Percentiles rank a stretch among this genome's conserved stretches.
Conservation (phyloP, 805 yeast species). For the Grigorovia jiainica region DNA sequence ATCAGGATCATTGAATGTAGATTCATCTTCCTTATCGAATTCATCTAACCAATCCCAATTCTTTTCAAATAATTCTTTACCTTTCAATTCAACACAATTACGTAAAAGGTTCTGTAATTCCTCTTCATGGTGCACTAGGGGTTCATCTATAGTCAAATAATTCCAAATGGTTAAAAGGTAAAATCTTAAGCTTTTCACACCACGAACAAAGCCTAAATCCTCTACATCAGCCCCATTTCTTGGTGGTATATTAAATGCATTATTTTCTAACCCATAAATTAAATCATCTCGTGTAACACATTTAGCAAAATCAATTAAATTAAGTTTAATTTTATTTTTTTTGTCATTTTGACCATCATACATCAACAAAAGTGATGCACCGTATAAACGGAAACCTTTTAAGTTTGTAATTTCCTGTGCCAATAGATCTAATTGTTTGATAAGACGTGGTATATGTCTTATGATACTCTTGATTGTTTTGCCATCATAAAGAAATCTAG, state of each 20-base stretch:
- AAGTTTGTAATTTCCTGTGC: conserved; percentile 44
- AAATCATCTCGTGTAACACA: conserved; percentile 62
- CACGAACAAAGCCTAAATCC: conserved; percentile 81
- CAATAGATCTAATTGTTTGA: conserved; percentile 52
- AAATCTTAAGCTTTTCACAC: conserved; percentile 59
- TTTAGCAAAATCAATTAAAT: conserved; percentile 92
- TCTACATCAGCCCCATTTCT: conserved; percentile 42
- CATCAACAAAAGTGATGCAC: conserved; percentile 79
- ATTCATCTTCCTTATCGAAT: conserved; percentile 29
- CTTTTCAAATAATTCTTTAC: conserved; percentile 14
- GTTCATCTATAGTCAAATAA: conserved; percentile 38
- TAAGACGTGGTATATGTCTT: conserved; percentile 56
- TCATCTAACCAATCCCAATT: conserved; percentile 33
- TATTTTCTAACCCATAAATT: conserved; percentile 21
- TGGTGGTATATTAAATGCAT: conserved; percentile 59
- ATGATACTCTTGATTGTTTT: conserved; percentile 44
- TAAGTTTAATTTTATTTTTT: conserved; percentile 34
- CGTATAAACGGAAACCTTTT: conserved; percentile 79
- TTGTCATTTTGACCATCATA: conserved; percentile 54
- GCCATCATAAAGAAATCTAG: conserved; percentile 79
- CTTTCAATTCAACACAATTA: conserved; percentile 6
- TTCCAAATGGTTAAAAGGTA: conserved; percentile 56
- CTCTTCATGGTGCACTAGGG: conserved; percentile 17
- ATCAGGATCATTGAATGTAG: conserved; percentile 22
- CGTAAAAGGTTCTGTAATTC: conserved; percentile 10